Percentiles rank a stretch among this genome's conserved stretches.
Evolutionary conservation across 2,329 filamentous ascomycete species (phyloP).

Genomic region (Diaporthe humulicola): DNA sequence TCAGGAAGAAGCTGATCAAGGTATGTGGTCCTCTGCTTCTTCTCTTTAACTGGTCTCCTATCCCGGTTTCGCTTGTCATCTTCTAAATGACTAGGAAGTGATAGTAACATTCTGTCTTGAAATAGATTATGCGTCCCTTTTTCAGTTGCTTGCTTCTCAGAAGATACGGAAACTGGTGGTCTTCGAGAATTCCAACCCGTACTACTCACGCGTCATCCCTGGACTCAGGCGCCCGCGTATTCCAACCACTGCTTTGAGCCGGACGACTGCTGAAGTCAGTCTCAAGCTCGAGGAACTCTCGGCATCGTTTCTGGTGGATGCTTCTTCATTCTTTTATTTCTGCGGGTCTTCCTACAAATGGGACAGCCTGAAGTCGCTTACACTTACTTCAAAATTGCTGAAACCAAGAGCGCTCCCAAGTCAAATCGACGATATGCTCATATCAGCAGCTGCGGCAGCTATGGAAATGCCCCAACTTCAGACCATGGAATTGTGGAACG

Average conservation of each 20-base stretch:
- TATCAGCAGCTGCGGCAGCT: constrained; percentile 44
- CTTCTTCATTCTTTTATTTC: constrained; percentile 46
- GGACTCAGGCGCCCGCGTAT: too few species aligned
- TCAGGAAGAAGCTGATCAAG: constrained; percentile 36
- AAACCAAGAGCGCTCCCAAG: constrained; percentile 39
- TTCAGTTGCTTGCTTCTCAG: constrained; percentile 32
- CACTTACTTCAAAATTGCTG: constrained; percentile 49
- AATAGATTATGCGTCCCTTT: neutral
- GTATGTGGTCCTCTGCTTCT: neutral
- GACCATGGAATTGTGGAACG: constrained; percentile 53
- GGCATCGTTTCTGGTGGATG: constrained; percentile 48
- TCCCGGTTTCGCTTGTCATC: rapidly evolving
- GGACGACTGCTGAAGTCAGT: constrained; percentile 40
- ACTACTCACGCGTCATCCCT: neutral
- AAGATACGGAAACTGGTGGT: constrained; percentile 36
- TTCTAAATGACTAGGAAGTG: neutral
- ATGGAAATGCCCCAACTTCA: constrained; percentile 48
- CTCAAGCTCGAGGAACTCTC: constrained; percentile 47
- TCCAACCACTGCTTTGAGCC: neutral
- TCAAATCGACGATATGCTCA: constrained; percentile 42
- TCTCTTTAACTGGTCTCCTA: neutral
- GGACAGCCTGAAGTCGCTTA: constrained; percentile 50
- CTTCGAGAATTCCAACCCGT: constrained; percentile 36
- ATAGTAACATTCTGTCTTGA: neutral
- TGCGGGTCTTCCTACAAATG: constrained; percentile 44